Percentiles rank a stretch among this genome's conserved stretches.
phyloP scores from a whole-genome alignment of 352 stramenopile species.

The Thalassiosira mediterranea region DNA sequence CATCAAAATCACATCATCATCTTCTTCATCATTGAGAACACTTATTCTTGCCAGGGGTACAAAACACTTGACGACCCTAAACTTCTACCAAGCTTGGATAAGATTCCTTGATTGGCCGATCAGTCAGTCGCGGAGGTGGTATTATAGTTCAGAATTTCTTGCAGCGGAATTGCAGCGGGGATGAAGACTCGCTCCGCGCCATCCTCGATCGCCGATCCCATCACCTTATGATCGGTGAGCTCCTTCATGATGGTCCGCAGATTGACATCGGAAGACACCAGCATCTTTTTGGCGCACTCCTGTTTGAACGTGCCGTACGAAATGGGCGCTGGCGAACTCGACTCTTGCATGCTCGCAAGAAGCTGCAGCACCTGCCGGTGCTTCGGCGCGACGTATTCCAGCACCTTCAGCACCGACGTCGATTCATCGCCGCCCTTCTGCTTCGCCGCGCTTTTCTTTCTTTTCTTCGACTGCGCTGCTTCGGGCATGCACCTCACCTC shows the following conservation, averaged over 20 bases:
- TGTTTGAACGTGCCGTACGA: conserved; percentile 33
- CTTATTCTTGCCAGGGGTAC: no score
- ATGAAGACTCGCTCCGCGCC: conserved; percentile 42
- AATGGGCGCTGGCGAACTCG: conserved; percentile 18
- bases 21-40: no score
- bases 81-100: no score
- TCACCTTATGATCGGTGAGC: conserved; percentile 53
- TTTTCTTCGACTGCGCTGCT: conserved; percentile 28
- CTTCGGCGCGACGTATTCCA: conserved; percentile 62
- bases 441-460: conserved; percentile 13
- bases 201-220: conserved; percentile 30
- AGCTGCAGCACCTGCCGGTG: conserved; percentile 69
- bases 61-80: no score
- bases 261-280: conserved; percentile 30
- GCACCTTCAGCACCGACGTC: conserved; percentile 50
- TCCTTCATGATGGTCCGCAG: conserved; percentile 57
- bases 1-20: no score
- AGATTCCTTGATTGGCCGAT: no score
- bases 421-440: conserved; percentile 7
- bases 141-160: conserved; percentile 39
- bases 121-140: no score
- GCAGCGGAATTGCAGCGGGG: conserved; percentile 22
- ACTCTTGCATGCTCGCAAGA: conserved; percentile 65
- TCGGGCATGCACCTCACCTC: conserved; percentile 52
- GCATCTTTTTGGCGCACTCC: conserved; percentile 51